phyloP scores from a whole-genome alignment of 1,284 basidiomycete species.

The Cerioporus squamosus region DNA sequence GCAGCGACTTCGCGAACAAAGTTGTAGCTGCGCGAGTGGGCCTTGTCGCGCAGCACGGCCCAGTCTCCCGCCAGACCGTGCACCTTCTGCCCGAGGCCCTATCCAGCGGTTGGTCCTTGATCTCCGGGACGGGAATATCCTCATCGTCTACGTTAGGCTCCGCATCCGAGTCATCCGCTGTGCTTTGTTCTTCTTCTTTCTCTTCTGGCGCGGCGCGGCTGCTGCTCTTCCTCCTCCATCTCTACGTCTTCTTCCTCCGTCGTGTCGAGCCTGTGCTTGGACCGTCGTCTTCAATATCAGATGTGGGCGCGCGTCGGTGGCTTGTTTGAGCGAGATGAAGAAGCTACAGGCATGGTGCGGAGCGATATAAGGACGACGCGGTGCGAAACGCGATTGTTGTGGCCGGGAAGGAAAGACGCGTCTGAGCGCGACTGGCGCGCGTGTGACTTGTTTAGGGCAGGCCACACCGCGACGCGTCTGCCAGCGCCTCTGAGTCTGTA shows the following conservation, averaged over 20 bases:
- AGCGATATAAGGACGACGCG: background rate
- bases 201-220: constrained; percentile 37
- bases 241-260: constrained; percentile 50
- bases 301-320: constrained; percentile 42
- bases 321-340: constrained; percentile 45
- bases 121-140: constrained; percentile 40
- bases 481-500: too few species aligned
- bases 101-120: constrained; percentile 63
- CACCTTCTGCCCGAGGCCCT: constrained; percentile 53
- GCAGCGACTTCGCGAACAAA: constrained; percentile 60
- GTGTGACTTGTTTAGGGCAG: constrained; percentile 41
- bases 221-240: constrained; percentile 46
- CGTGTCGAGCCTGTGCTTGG: constrained; percentile 38
- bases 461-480: constrained; percentile 38
- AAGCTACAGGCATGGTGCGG: constrained; percentile 46
- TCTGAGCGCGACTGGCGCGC: constrained; percentile 14
- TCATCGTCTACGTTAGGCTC: constrained; percentile 23
- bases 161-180: constrained; percentile 38
- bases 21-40: constrained; percentile 47
- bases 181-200: constrained; percentile 45
- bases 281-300: constrained; percentile 67
- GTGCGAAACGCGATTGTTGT: constrained; percentile 10
- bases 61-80: constrained; percentile 64
- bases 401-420: constrained; percentile 22
- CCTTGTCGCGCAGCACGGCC: constrained; percentile 51